Base-by-base conservation (phyloP, 768 basidiomycete species). In the Russula earlei region DNA sequence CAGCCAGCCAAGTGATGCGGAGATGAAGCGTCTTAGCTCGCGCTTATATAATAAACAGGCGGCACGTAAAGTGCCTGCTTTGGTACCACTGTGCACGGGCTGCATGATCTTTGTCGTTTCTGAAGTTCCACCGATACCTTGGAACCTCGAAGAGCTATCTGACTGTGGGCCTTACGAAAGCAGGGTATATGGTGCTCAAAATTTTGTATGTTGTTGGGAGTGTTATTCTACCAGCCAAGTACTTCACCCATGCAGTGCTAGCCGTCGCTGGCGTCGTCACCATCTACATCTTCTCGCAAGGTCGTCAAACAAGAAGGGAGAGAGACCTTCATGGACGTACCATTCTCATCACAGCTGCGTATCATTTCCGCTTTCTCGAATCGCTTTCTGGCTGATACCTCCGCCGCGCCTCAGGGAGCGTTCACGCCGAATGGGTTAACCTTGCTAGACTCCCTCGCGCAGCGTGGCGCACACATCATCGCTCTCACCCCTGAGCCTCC, bases 401-500 rank as follows among this genome's bases (percentile, higher is more conserved):
- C 3, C 8, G 10, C 19, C 27, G 7, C 7, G 36, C 22, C 51
- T 20, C 59, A 89, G 87, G 88, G 88, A 36, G 86, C 75, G 0
- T 87, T 91, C 62, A 85, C 86, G 3, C 81, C 88, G 2, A 67
- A 83, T 8, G 88, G 89, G 3, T 66, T 90, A 9, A 85, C 82
- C 0, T 64, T 90, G 0, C 67, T 90, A 7, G 80, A 85, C 53
- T 71, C 70, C 3, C 70, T 93, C 10, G 88, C 91, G 1, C 69
- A 77, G 46, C 79, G 85, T 42, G 90, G 91, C 12, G 87, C 89
- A 17, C 86, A 88, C 61, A 70, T 92, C 55, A 85, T 93, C 41
- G 84, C 85, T 0, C 78, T 92, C 20, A 77, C 85, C 0, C 75
- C 79, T 0, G 74, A 81, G 42, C 76, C 83, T 2, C 71, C 85